These are phyloP conservation scores for Schizopora paradoxa DNA, from an alignment of 1,284 basidiomycete genomes.

Conservation along the genomic window DNA sequence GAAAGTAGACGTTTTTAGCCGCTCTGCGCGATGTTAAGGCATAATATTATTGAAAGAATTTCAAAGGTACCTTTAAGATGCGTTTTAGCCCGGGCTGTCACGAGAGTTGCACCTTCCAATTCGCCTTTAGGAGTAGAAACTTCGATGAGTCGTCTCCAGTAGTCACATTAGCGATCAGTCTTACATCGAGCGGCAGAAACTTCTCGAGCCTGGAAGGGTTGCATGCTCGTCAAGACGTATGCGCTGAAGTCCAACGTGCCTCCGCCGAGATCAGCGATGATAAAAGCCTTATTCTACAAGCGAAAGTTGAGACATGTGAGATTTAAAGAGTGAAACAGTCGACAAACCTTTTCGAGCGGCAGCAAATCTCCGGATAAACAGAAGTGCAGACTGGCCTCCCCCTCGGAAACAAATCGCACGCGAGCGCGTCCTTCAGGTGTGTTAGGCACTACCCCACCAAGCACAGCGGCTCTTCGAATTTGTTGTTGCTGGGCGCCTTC, in stretches of 20 bases:
- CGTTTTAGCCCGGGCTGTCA: conserved; percentile 36
- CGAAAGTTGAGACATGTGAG: no score
- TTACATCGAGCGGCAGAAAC: conserved; percentile 42
- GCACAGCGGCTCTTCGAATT: conserved; percentile 64
- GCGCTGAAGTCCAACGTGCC: conserved; percentile 74
- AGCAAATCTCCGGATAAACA: conserved; percentile 68
- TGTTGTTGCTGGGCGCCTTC: conserved; percentile 75
- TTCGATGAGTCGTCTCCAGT: neutral
- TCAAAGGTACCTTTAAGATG: conserved; percentile 32
- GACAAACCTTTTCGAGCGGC: conserved; percentile 56
- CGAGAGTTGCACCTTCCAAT: conserved; percentile 35
- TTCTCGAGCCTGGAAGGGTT: conserved; percentile 69
- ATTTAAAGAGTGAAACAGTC: neutral
- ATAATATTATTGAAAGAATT: no score
- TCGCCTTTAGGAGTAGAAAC: conserved; percentile 24
- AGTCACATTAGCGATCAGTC: conserved; percentile 71
- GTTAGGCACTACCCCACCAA: conserved; percentile 62
- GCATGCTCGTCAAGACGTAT: conserved; percentile 59
- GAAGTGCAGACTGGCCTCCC: conserved; percentile 73
- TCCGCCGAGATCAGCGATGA: conserved; percentile 73
- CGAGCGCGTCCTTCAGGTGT: conserved; percentile 62
- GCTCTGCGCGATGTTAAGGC: no score
- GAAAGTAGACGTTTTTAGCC: no score
- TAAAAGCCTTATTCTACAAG: conserved; percentile 64
- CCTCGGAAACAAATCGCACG: conserved; percentile 73